Percentiles rank a stretch among this genome's conserved stretches.
Evolutionary conservation across 352 stramenopile genomes (phyloP).

Genomic region (Globisporangium paroecandrum): DNA sequence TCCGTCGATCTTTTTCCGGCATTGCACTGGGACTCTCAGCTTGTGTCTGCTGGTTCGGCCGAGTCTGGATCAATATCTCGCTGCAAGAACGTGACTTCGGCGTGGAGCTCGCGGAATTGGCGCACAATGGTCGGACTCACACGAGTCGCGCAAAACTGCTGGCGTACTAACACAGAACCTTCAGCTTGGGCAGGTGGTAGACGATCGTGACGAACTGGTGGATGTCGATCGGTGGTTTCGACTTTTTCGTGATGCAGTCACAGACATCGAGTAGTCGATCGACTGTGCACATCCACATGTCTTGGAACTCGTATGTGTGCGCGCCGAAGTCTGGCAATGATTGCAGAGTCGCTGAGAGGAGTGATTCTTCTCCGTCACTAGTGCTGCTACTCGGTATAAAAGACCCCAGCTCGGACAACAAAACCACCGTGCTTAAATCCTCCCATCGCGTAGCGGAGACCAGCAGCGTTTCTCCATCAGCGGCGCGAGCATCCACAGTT

Average conservation of each 20-base stretch:
- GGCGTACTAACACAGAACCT: not conserved
- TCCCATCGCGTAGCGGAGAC: not conserved
- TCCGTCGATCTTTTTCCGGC: not conserved
- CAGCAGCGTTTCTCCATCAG: conserved; percentile 7
- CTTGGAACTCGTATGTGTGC: conserved; percentile 1
- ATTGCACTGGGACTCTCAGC: not conserved
- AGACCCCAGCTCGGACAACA: not conserved
- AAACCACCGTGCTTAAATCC: not conserved
- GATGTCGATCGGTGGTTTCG: not conserved
- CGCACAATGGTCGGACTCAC: not conserved
- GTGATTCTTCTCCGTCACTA: not conserved
- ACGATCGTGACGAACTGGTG: conserved; percentile 2
- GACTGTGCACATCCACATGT: not conserved
- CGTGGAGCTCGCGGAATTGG: conserved; percentile 7
- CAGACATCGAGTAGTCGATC: not conserved
- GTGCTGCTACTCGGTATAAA: not conserved
- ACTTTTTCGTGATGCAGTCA: not conserved
- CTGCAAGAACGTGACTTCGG: conserved; percentile 4
- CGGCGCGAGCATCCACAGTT: not conserved
- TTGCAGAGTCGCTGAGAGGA: not conserved
- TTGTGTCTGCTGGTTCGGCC: not conserved
- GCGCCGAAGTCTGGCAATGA: not conserved
- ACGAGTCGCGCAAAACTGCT: conserved; percentile 3
- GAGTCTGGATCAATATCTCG: not conserved
- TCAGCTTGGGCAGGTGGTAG: not conserved